phyloP scores from a whole-genome alignment of 2,329 filamentous ascomycete species.

The Xylariaceae sp. region DNA sequence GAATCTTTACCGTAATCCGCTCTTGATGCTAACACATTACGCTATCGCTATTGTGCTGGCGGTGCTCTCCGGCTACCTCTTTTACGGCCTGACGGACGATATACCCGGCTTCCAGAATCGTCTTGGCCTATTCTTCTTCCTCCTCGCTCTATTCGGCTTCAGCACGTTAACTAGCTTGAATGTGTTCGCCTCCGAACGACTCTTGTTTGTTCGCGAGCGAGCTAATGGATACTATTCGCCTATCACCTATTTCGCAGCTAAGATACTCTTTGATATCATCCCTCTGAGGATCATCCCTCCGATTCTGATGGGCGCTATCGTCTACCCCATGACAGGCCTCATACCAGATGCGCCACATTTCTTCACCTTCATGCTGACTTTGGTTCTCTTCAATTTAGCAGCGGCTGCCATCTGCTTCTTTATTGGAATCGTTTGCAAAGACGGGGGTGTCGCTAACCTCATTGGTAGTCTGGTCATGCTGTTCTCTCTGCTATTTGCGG shows the following conservation, averaged over 20 bases:
- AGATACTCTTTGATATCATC: conserved; percentile 97
- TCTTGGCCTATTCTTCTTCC: conserved; percentile 94
- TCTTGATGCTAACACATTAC: conserved; percentile 98
- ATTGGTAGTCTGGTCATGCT: conserved; percentile 96
- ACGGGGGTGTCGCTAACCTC: conserved; percentile 84
- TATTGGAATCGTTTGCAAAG: conserved; percentile 92
- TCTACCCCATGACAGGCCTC: conserved; percentile 97
- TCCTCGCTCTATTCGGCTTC: conserved; percentile 93
- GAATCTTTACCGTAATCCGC: conserved; percentile 94
- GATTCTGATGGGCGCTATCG: conserved; percentile 88
- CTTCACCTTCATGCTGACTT: conserved; percentile 82
- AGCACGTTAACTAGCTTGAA: conserved; percentile 90
- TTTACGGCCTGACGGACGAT: conserved; percentile 93
- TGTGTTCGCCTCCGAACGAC: conserved; percentile 85
- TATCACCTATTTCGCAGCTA: conserved; percentile 88
- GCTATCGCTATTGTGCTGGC: conserved; percentile 93
- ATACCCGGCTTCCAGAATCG: conserved; percentile 98
- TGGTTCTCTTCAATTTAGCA: conserved; percentile 93
- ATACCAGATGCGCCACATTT: conserved; percentile 80
- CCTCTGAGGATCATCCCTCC: conserved; percentile 92
- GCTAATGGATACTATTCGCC: conserved; percentile 97
- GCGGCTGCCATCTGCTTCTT: conserved; percentile 92
- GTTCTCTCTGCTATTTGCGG: conserved; percentile 91
- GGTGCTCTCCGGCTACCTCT: conserved; percentile 90
- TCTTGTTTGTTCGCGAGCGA: conserved; percentile 87